Evolutionary conservation across 441 rosid genomes (phyloP).

Genomic region (Populus hybrid): DNA sequence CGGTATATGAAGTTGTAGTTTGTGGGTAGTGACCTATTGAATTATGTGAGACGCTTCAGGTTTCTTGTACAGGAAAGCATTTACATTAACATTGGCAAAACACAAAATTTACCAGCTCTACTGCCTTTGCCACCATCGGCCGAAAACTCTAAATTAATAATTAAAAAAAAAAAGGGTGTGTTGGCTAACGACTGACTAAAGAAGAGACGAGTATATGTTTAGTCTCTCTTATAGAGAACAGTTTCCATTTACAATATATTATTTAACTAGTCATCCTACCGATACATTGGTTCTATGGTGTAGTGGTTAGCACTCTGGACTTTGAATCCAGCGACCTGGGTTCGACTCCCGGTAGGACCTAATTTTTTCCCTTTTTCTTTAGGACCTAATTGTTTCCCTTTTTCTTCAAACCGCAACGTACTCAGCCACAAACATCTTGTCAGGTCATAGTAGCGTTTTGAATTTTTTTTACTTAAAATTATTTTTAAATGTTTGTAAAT

Average conservation of each 20-base stretch:
- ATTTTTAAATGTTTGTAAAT: too few relatives aligned
- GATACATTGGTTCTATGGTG: constrained; percentile 67
- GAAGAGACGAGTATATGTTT: too few relatives aligned
- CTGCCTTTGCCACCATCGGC: too few relatives aligned
- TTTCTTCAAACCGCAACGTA: not conserved
- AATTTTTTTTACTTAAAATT: too few relatives aligned
- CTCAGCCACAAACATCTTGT: not conserved
- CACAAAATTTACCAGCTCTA: not conserved
- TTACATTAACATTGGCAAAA: not conserved
- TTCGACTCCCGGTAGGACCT: constrained; percentile 96
- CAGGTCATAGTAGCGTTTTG: too few relatives aligned
- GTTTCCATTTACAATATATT: accelerated
- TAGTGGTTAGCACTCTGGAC: constrained; percentile 99
- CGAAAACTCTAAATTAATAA: too few relatives aligned
- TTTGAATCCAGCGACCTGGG: constrained; percentile 99
- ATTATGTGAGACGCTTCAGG: too few relatives aligned
- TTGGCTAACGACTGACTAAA: too few relatives aligned
- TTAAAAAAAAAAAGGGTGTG: not conserved
- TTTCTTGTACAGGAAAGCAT: not conserved
- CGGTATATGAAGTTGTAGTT: not conserved
- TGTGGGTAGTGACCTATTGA: too few relatives aligned
- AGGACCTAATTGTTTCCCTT: too few relatives aligned
- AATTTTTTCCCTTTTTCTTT: not conserved
- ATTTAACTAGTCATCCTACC: accelerated
- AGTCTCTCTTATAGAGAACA: too few relatives aligned